phyloP scores from a whole-genome alignment of 768 basidiomycete species.

The Tylopilus balloui region DNA sequence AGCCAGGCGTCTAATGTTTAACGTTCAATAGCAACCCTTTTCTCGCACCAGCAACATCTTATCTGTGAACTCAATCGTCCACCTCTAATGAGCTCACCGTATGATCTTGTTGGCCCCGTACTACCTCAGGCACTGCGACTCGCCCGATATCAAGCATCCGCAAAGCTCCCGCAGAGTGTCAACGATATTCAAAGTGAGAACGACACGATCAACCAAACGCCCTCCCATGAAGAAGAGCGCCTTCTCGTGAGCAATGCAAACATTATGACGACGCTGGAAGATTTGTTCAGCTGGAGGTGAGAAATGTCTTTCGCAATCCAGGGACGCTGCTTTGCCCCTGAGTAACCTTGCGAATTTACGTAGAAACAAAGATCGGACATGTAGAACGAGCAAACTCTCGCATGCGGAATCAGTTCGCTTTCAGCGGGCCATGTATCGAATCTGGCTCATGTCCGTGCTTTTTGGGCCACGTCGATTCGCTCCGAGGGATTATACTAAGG shows the following conservation, averaged over 20 bases:
- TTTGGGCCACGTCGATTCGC: slow-evolving; percentile 2
- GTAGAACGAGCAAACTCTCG: slow-evolving; percentile 26
- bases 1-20: too few species aligned
- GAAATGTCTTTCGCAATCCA: slow-evolving; percentile 9
- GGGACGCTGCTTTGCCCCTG: too few species aligned
- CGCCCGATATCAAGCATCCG: slow-evolving; percentile 2
- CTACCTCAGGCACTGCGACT: slow-evolving; percentile 24
- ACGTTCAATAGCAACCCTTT: too few species aligned
- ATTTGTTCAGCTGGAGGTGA: slow-evolving; percentile 38
- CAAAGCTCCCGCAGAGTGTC: neutral
- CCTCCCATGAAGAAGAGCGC: slow-evolving; percentile 21
- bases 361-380: slow-evolving; percentile 32
- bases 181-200: slow-evolving; percentile 1
- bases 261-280: slow-evolving; percentile 28
- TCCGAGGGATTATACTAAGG: neutral
- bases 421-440: slow-evolving; percentile 27
- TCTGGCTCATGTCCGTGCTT: slow-evolving; percentile 20
- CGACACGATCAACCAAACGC: slow-evolving; percentile 14
- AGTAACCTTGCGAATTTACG: neutral
- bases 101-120: slow-evolving; percentile 26
- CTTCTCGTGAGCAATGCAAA: slow-evolving; percentile 21
- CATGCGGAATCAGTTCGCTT: slow-evolving; percentile 30
- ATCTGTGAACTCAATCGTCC: neutral
- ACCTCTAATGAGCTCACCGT: neutral
- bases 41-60: neutral